A percentile compares a stretch with the other conserved stretches of the same genome.
phyloP scores from a whole-genome alignment of 495 filamentous ascomycete species.

The Penicillium chermesinum region DNA sequence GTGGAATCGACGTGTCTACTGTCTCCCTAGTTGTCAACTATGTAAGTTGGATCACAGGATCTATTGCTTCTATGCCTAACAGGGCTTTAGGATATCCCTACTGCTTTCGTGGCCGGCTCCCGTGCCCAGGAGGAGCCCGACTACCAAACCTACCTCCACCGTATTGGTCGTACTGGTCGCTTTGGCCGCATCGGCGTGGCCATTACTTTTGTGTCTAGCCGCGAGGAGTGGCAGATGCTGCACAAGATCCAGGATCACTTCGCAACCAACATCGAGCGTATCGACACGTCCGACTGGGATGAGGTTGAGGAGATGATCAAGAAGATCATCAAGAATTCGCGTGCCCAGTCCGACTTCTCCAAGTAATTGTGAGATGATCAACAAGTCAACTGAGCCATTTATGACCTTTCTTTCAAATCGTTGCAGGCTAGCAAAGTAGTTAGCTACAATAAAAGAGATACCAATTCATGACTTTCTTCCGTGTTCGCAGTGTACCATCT shows the following conservation, averaged over 20 bases:
- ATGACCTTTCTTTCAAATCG: constrained; percentile 15
- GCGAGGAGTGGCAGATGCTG: constrained; percentile 68
- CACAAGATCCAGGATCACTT: constrained; percentile 72
- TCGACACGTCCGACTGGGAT: constrained; percentile 77
- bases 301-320: constrained; percentile 75
- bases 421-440: constrained; percentile 16
- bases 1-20: constrained; percentile 94
- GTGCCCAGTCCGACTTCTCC: constrained; percentile 57
- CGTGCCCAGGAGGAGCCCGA: constrained; percentile 52
- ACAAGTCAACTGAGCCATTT: constrained; percentile 15
- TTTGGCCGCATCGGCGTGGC: constrained; percentile 97
- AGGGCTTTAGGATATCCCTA: constrained; percentile 51
- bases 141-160: constrained; percentile 92
- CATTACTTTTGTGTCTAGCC: constrained; percentile 84
- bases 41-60: constrained; percentile 26
- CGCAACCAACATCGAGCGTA: constrained; percentile 48
- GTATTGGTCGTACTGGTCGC: constrained; percentile 93
- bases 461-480: constrained; percentile 15
- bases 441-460: constrained; percentile 25
- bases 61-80: neutral
- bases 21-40: constrained; percentile 99
- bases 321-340: constrained; percentile 72
- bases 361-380: neutral
- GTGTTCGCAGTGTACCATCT: neutral
- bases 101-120: constrained; percentile 20